Percentiles rank a stretch among this genome's conserved stretches.
Conservation (phyloP, 305 asterid genomes). For the Solanum hybrid region DNA sequence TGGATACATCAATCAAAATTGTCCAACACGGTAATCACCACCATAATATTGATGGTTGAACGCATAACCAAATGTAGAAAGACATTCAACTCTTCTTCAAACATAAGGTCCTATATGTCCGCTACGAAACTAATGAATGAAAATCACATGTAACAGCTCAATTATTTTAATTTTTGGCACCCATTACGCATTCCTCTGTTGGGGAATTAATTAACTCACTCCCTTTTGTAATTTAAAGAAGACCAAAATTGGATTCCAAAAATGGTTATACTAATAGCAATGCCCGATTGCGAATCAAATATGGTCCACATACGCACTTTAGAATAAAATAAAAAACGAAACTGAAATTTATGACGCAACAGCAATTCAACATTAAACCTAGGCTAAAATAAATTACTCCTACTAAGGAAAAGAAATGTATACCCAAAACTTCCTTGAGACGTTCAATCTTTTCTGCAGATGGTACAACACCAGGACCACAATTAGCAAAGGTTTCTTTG, state of each 20-base stretch:
- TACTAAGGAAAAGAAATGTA: not conserved
- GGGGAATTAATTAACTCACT: not conserved
- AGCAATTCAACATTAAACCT: not conserved
- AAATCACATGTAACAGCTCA: not conserved
- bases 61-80: not conserved
- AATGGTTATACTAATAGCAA: not conserved
- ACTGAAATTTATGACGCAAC: not conserved
- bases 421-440: slow-evolving; percentile 66
- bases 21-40: not conserved
- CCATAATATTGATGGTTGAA: not conserved
- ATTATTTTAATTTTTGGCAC: not conserved
- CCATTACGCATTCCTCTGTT: not conserved
- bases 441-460: slow-evolving; percentile 50
- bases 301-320: not conserved
- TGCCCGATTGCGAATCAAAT: not conserved
- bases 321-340: not conserved
- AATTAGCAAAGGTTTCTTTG: slow-evolving; percentile 59
- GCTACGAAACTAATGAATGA: not conserved
- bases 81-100: not conserved
- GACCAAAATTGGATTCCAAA: not conserved
- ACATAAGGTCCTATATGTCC: not conserved
- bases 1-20: not conserved
- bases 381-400: not conserved
- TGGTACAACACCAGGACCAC: slow-evolving; percentile 82
- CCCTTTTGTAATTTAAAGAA: not conserved